A percentile compares a stretch with the other conserved stretches of the same genome.
Evolutionary conservation across 352 stramenopile genomes (phyloP).

Genomic region (Phytopythium mirpurense): DNA sequence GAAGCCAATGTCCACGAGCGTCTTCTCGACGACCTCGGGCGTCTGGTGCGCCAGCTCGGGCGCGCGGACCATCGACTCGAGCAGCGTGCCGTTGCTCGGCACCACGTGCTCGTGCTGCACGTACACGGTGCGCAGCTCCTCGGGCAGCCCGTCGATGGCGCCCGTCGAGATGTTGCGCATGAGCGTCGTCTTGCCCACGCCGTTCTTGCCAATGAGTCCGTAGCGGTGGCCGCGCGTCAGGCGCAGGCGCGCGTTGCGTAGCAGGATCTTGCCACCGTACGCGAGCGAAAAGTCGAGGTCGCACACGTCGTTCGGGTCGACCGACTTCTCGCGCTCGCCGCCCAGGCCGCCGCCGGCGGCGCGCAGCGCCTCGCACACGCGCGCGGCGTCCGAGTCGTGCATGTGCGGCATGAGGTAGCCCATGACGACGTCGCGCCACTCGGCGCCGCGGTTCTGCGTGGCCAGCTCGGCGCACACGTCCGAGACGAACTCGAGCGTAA

Average conservation of each 20-base stretch:
- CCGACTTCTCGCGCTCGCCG: slow-evolving; percentile 46
- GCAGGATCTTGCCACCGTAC: slow-evolving; percentile 92
- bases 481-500: slow-evolving; percentile 52
- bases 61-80: slow-evolving; percentile 59
- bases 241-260: slow-evolving; percentile 95
- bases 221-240: slow-evolving; percentile 94
- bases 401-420: slow-evolving; percentile 53
- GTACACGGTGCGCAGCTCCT: slow-evolving; percentile 93
- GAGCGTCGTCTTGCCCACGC: slow-evolving; percentile 95
- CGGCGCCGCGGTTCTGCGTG: slow-evolving; percentile 44
- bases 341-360: slow-evolving; percentile 47
- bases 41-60: slow-evolving; percentile 75
- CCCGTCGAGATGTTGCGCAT: slow-evolving; percentile 90
- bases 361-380: slow-evolving; percentile 42
- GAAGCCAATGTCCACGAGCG: slow-evolving; percentile 90
- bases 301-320: slow-evolving; percentile 64
- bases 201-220: slow-evolving; percentile 95
- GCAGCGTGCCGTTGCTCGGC: slow-evolving; percentile 69
- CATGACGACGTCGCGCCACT: slow-evolving; percentile 51
- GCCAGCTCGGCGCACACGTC: slow-evolving; percentile 59
- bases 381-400: slow-evolving; percentile 40
- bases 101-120: slow-evolving; percentile 96
- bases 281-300: slow-evolving; percentile 69
- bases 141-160: slow-evolving; percentile 90
- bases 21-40: slow-evolving; percentile 71